phyloP scores from a whole-genome alignment of 768 basidiomycete genomes.

The Lepiota subincarnata region DNA sequence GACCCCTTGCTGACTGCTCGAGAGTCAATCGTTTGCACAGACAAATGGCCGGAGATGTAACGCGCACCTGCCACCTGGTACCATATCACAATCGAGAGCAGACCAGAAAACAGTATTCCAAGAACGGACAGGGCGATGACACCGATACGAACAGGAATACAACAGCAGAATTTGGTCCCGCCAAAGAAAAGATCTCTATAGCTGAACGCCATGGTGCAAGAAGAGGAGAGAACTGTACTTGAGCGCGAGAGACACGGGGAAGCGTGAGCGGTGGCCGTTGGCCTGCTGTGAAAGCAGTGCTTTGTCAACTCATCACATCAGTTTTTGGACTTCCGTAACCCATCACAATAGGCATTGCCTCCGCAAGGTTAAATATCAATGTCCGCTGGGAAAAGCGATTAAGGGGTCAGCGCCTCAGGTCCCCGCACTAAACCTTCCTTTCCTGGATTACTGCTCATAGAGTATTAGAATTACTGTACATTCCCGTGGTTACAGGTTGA shows the following conservation, averaged over 20 bases:
- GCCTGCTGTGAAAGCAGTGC: constrained; percentile 8
- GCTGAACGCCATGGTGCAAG: constrained; percentile 35
- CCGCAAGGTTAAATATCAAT: background rate
- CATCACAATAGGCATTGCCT: too few species aligned
- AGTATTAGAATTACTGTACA: too few species aligned
- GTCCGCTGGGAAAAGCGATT: background rate
- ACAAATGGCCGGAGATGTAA: background rate
- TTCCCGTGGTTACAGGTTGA: too few species aligned
- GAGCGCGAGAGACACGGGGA: background rate
- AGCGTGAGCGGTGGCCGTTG: background rate
- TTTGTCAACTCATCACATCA: constrained; percentile 3
- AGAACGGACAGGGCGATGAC: constrained; percentile 53
- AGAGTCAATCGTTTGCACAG: background rate
- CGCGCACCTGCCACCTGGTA: constrained; percentile 56
- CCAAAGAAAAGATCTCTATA: constrained; percentile 43
- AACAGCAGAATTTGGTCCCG: constrained; percentile 56
- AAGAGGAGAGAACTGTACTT: background rate
- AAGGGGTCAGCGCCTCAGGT: too few species aligned
- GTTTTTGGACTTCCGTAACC: too few species aligned
- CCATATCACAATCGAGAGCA: constrained; percentile 54
- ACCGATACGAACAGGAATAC: constrained; percentile 59
- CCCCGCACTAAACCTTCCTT: too few species aligned
- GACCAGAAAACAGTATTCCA: constrained; percentile 49
- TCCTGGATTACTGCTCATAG: too few species aligned
- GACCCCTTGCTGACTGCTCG: constrained; percentile 29